These are phyloP conservation scores for Penstemon newberryi DNA, from an alignment of 257 asterid species.

Conservation along the genomic window DNA sequence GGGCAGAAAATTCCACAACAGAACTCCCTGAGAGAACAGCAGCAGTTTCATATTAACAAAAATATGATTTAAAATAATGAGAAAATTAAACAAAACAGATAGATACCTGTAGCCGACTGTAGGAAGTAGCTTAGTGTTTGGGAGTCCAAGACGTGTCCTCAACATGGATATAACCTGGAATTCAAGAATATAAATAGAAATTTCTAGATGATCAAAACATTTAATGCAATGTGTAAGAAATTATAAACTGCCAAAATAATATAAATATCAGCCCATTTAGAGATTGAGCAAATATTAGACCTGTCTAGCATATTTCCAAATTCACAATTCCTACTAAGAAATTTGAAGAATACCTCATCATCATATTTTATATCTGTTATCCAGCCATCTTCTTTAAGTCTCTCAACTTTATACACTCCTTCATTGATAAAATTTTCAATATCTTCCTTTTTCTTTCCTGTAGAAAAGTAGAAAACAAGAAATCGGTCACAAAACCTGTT, in stretches of 20 bases:
- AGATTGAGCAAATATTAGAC: slow-evolving; percentile 10
- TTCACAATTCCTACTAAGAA: slow-evolving; percentile 4
- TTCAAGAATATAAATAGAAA: slow-evolving; percentile 3
- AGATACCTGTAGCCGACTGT: slow-evolving; percentile 57
- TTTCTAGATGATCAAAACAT: not conserved
- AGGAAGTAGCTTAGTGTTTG: slow-evolving; percentile 48
- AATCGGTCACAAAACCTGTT: slow-evolving; percentile 12
- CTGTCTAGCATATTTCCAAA: not conserved
- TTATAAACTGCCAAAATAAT: not conserved
- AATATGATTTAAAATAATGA: slow-evolving; percentile 6
- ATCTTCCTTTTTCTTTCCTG: slow-evolving; percentile 69
- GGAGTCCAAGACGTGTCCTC: slow-evolving; percentile 57
- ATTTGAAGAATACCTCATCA: slow-evolving; percentile 56
- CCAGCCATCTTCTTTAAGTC: slow-evolving; percentile 71
- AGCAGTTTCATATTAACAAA: not conserved
- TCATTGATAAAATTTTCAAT: slow-evolving; percentile 59
- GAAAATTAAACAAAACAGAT: slow-evolving; percentile 6
- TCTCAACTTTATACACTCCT: slow-evolving; percentile 59
- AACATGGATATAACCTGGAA: slow-evolving; percentile 57
- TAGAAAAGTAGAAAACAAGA: slow-evolving; percentile 34
- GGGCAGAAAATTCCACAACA: slow-evolving; percentile 5
- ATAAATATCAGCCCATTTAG: not conserved
- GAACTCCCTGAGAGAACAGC: slow-evolving; percentile 1
- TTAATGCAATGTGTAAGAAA: not conserved
- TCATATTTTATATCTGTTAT: slow-evolving; percentile 72